Base-by-base conservation (phyloP, 148 eudicot species). In the Spergularia marina region DNA sequence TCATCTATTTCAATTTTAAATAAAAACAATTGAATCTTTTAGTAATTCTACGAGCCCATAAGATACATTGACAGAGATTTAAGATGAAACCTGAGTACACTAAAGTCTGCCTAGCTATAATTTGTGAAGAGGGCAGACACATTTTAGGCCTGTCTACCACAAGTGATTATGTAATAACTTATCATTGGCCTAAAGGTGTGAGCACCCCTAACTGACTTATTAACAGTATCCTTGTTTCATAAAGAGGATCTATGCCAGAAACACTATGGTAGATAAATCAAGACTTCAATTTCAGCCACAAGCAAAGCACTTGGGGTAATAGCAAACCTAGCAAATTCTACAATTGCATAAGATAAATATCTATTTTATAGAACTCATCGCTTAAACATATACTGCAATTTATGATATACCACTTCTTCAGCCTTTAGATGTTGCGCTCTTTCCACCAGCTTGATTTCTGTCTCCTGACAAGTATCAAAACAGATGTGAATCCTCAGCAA, bases 391-490 rank as follows among this genome's bases (percentile, higher is more conserved):
- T 25, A 49, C 51, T n/a, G 72, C 40, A 63, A 1, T 59, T 70
- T 53, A 76, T 30, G 36, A 78, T 86, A 73, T 86, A 92, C 97
- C 94, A 92, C 86, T 83, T 92, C 97, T 52, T 81, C 74, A 5
- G 92, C 71, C 82, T 83, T 85, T 63, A 90, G 72, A 75, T 73
- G 71, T 79, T 89, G 84, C 82, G 82, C 83, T 77, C 83, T 92
- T 90, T 95, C 97, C 86, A 92, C 25, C 84, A 95, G 85, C 96
- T 87, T 95, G 84, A 61, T 84, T 84, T 95, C 97, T 89, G 82
- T 89, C 72, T 95, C 99, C 99, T 95, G 74, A 70, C 64, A 55
- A 82, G 60, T 51, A 53, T 59, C 61, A 39, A 56, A 71, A 52
- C 36, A 54, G 57, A n/a, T n/a, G 62, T 39, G 15, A 30, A 14